Conservation (phyloP, 306 rosid genomes). For the Medicago arabica region DNA sequence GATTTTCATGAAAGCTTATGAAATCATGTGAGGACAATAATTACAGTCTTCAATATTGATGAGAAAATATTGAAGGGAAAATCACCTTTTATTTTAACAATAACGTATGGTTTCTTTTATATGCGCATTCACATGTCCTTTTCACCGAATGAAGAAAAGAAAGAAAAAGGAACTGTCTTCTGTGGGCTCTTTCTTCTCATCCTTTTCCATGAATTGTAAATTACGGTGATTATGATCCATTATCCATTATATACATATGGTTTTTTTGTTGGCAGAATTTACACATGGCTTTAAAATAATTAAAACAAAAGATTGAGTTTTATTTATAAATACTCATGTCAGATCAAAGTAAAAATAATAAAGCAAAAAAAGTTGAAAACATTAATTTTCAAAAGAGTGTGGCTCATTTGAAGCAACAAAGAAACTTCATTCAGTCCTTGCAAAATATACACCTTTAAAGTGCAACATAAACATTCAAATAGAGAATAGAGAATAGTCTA, state of each 20-base stretch:
- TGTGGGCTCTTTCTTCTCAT: constrained; percentile 35
- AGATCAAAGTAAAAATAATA: not conserved
- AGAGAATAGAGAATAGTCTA: no score
- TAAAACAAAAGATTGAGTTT: not conserved
- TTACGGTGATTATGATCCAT: constrained; percentile 22
- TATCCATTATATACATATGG: not conserved
- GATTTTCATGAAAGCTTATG: constrained; percentile 74
- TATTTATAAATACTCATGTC: not conserved
- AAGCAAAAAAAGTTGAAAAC: not conserved
- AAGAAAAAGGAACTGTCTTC: constrained; percentile 50
- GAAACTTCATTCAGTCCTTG: no score
- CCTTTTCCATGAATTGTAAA: constrained; percentile 38
- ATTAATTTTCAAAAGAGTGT: not conserved
- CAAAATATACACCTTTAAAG: no score
- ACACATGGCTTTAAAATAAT: not conserved
- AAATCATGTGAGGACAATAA: constrained; percentile 93
- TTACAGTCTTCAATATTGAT: constrained; percentile 62
- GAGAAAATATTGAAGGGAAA: constrained; percentile 48
- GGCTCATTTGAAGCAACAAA: not conserved
- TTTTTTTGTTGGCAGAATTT: no score
- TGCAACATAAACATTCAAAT: no score
- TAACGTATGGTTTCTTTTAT: constrained; percentile 54
- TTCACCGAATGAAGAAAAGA: constrained; percentile 70
- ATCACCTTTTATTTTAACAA: constrained; percentile 48
- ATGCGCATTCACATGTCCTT: constrained; percentile 81